Percentiles rank a stretch among this genome's conserved stretches.
Conservation (phyloP, 1,139 yeast genomes). For the Candida sanyaensis region DNA sequence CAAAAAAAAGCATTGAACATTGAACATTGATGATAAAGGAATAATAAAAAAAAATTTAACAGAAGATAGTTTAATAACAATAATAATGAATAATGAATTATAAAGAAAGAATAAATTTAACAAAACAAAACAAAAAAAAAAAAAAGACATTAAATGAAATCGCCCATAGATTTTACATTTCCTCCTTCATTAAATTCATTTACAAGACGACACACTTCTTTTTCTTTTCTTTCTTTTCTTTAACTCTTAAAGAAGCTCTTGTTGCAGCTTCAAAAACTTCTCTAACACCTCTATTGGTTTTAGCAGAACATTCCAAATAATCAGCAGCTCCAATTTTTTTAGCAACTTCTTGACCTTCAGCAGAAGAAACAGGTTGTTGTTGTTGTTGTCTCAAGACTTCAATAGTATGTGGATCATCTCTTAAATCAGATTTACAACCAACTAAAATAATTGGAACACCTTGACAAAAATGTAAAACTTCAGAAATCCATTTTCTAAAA, state of each 20-base stretch:
- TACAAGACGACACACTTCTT: conserved; percentile 63
- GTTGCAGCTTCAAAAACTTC: conserved; percentile 93
- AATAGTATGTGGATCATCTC: conserved; percentile 77
- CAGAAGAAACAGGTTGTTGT: conserved; percentile 71
- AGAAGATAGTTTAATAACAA: background rate
- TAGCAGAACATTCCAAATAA: conserved; percentile 92
- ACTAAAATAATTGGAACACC: conserved; percentile 93
- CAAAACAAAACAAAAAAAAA: too few species aligned
- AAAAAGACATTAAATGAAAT: background rate
- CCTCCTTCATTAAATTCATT: too few species aligned
- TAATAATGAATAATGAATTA: too few species aligned
- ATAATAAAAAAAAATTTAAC: background rate
- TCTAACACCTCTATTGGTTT: conserved; percentile 87
- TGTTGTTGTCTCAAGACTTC: conserved; percentile 75
- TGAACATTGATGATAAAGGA: conserved; percentile 1
- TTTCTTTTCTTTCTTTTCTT: conserved; percentile 58
- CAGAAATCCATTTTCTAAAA: conserved; percentile 94
- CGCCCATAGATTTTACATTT: background rate
- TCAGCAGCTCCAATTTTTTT: conserved; percentile 84
- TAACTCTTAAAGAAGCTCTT: conserved; percentile 75
- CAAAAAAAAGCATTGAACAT: background rate
- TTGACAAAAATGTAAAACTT: conserved; percentile 91
- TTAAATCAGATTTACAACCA: conserved; percentile 89
- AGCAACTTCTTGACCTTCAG: conserved; percentile 86
- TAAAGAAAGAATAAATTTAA: background rate